Evolutionary conservation across 1,284 basidiomycete genomes (phyloP).

Genomic region (Trametes polyzona): DNA sequence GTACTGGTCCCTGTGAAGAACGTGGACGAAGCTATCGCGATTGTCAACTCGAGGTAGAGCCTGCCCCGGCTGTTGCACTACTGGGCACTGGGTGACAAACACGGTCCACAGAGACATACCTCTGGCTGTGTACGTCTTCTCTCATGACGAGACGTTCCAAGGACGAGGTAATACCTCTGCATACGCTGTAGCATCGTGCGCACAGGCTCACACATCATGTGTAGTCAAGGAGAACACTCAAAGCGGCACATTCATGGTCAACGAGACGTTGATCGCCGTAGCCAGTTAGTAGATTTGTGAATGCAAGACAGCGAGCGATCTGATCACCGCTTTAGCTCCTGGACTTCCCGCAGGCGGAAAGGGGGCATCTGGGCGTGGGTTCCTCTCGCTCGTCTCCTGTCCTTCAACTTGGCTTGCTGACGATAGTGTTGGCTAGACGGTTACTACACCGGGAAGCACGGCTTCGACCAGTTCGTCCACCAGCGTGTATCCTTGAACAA

Average conservation of each 20-base stretch:
- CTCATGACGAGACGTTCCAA: slow-evolving; percentile 60
- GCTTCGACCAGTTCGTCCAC: slow-evolving; percentile 75
- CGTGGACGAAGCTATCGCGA: slow-evolving; percentile 73
- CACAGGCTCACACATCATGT: background rate
- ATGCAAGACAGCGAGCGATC: background rate
- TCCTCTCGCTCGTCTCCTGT: background rate
- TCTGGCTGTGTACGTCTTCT: slow-evolving; percentile 78
- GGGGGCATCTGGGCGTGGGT: slow-evolving; percentile 71
- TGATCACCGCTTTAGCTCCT: slow-evolving; percentile 46
- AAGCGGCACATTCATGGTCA: slow-evolving; percentile 66
- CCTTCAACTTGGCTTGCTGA: slow-evolving; percentile 4
- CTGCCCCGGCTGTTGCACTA: background rate
- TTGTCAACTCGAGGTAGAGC: slow-evolving; percentile 64
- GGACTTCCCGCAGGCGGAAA: slow-evolving; percentile 75
- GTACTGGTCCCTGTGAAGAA: slow-evolving; percentile 76
- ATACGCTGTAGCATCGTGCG: background rate
- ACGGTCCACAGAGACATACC: slow-evolving; percentile 64
- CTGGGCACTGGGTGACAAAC: background rate
- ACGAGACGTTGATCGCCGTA: slow-evolving; percentile 62
- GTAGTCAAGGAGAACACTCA: slow-evolving; percentile 67
- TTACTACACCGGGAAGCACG: slow-evolving; percentile 63
- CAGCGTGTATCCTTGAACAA: slow-evolving; percentile 62
- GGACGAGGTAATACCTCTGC: slow-evolving; percentile 50
- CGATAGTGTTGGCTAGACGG: slow-evolving; percentile 52
- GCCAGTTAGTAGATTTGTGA: slow-evolving; percentile 43